Percentiles rank a stretch among this genome's conserved stretches.
These are phyloP conservation scores for Aureobasidium sp. DNA, from an alignment of 2,329 filamentous ascomycete species.

Conservation along the genomic window DNA sequence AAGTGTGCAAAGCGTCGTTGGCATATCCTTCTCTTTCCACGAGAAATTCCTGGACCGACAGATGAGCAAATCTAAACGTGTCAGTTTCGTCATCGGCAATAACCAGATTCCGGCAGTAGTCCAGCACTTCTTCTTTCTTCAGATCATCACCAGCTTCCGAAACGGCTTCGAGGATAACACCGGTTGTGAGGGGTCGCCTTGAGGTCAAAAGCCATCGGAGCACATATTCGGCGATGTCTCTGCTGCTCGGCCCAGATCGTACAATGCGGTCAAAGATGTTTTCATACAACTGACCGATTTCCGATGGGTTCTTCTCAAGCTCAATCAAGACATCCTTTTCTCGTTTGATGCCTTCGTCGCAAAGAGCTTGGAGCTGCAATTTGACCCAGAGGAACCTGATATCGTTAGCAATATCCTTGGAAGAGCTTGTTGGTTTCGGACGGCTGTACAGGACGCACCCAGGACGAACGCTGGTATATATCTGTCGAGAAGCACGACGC, in stretches of 20 bases:
- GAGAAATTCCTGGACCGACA: not conserved
- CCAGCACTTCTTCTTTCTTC: not conserved
- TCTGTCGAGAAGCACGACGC: too few relatives aligned
- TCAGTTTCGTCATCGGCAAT: not conserved
- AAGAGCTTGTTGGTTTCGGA: not conserved
- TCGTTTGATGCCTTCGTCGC: not conserved
- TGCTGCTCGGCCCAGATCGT: not conserved
- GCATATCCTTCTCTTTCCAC: not conserved
- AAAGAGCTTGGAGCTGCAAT: not conserved
- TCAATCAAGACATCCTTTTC: not conserved
- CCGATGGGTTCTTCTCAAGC: not conserved
- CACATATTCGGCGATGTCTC: not conserved
- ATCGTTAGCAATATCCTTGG: not conserved
- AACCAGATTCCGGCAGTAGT: not conserved
- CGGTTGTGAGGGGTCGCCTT: not conserved
- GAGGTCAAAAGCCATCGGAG: not conserved
- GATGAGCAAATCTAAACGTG: not conserved
- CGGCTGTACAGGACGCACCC: not conserved
- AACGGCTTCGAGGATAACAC: not conserved
- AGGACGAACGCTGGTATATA: not conserved
- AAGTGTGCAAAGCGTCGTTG: not conserved
- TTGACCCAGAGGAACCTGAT: not conserved
- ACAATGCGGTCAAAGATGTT: not conserved
- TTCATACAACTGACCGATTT: not conserved
- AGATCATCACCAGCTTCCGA: not conserved